phyloP scores from a whole-genome alignment of 352 stramenopile species.

The Thalassiosira hispida region DNA sequence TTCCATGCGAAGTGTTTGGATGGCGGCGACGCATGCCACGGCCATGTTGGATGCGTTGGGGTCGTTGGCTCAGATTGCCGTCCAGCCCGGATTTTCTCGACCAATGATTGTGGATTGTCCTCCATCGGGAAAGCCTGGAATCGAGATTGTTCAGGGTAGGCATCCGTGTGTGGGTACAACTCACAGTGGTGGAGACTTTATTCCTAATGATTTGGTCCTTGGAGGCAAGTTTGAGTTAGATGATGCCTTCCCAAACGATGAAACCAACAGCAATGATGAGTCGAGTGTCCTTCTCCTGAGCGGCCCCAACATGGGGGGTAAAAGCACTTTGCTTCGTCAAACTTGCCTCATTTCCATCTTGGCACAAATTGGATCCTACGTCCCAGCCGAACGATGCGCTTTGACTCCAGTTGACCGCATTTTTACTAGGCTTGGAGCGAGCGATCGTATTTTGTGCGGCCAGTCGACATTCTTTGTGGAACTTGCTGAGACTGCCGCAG shows the following conservation, averaged over 20 bases:
- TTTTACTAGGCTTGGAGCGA: constrained; percentile 99
- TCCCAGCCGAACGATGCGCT: constrained; percentile 92
- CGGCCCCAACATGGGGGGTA: constrained; percentile 97
- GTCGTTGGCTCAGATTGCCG: constrained; percentile 92
- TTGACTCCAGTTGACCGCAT: constrained; percentile 98
- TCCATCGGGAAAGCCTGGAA: constrained; percentile 59
- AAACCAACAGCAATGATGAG: constrained; percentile 24
- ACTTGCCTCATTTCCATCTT: constrained; percentile 97
- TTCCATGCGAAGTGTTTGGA: constrained; percentile 87
- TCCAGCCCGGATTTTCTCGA: constrained; percentile 92
- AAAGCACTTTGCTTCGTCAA: constrained; percentile 97
- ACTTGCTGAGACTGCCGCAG: constrained; percentile 97
- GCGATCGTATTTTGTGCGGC: constrained; percentile 96
- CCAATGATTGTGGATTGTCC: constrained; percentile 89
- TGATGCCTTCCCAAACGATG: constrained; percentile 8
- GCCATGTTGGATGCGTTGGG: constrained; percentile 95
- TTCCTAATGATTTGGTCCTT: constrained; percentile 95
- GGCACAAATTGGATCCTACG: constrained; percentile 98
- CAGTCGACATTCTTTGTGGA: constrained; percentile 99
- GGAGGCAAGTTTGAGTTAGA: constrained; percentile 73
- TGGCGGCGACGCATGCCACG: constrained; percentile 91
- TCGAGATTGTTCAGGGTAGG: constrained; percentile 91
- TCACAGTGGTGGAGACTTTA: constrained; percentile 89
- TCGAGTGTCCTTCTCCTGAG: constrained; percentile 90
- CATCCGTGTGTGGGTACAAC: constrained; percentile 92